A percentile compares a stretch with the other conserved stretches of the same genome.
These are phyloP conservation scores for Schizophyllum amplum DNA, from an alignment of 1,284 basidiomycete genomes.

Conservation along the genomic window DNA sequence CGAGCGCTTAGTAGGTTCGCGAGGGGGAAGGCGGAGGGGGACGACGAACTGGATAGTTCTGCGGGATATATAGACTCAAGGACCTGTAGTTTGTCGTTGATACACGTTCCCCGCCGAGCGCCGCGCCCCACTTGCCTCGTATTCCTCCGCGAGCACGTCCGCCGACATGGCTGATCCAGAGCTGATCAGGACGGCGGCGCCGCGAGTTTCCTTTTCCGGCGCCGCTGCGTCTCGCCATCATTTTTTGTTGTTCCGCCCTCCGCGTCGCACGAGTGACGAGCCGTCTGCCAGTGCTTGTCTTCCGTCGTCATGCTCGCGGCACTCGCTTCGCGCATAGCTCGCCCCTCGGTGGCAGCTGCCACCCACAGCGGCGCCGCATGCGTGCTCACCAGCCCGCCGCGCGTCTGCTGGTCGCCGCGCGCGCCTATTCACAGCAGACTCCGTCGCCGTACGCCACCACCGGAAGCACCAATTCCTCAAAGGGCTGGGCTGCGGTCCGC, in stretches of 20 bases:
- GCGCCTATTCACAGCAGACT: not conserved
- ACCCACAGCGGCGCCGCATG: not conserved
- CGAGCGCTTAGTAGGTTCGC: constrained; percentile 39
- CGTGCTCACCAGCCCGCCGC: not conserved
- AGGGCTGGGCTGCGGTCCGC: not conserved
- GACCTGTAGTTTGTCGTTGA: constrained; percentile 45
- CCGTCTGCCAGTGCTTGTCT: not conserved
- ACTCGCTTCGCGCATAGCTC: not conserved
- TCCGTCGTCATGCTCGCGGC: not conserved
- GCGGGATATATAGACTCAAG: constrained; percentile 94
- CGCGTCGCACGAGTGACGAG: not conserved
- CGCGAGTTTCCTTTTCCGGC: not conserved
- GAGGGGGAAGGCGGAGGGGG: constrained; percentile 15
- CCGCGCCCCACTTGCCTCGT: constrained; percentile 57
- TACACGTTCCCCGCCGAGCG: constrained; percentile 4
- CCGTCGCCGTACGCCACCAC: not conserved
- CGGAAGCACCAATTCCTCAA: not conserved
- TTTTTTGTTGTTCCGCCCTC: not conserved
- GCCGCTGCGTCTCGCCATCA: not conserved
- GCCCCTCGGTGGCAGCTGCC: not conserved
- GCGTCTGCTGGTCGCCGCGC: not conserved
- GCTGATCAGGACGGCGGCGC: not conserved
- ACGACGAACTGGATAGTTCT: constrained; percentile 81
- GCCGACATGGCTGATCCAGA: constrained; percentile 37
- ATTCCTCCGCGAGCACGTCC: constrained; percentile 70